Percentiles rank a stretch among this genome's conserved stretches.
phyloP scores from a whole-genome alignment of 2,329 filamentous ascomycete genomes.

The Fusarium equiseti region DNA sequence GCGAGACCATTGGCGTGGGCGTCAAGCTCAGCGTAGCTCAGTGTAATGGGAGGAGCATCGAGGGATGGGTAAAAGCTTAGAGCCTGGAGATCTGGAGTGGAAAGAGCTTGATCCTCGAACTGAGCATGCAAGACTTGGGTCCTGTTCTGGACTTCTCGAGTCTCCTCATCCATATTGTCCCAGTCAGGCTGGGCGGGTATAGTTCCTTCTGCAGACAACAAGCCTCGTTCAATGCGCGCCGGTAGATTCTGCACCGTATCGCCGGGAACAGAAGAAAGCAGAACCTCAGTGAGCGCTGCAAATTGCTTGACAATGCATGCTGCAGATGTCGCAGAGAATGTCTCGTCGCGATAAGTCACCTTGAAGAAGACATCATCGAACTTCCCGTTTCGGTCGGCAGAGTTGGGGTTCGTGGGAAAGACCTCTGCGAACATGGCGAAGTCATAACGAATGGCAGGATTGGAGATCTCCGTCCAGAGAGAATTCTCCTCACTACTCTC shows the following conservation, averaged over 20 bases:
- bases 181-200: background rate
- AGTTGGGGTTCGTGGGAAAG: slow-evolving; percentile 8
- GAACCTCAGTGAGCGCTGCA: background rate
- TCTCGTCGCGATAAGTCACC: slow-evolving; percentile 20
- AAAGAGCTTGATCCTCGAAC: slow-evolving; percentile 23
- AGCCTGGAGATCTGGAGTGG: slow-evolving; percentile 6
- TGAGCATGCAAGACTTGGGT: slow-evolving; percentile 13
- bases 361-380: slow-evolving; percentile 23
- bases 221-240: background rate
- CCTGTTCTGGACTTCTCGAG: background rate
- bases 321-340: slow-evolving; percentile 6
- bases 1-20: slow-evolving; percentile 19
- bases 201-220: slow-evolving; percentile 21
- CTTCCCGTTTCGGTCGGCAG: background rate
- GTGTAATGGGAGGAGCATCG: background rate
- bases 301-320: slow-evolving; percentile 20
- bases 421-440: slow-evolving; percentile 31
- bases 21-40: slow-evolving; percentile 28
- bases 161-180: background rate
- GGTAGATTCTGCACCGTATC: slow-evolving; percentile 16
- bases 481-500: rapidly evolving
- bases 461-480: slow-evolving; percentile 12
- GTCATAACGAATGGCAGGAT: slow-evolving; percentile 30
- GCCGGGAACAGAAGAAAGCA: background rate
- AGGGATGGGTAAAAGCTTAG: slow-evolving; percentile 22